Evolutionary conservation across 495 filamentous ascomycete genomes (phyloP), one percentile per base, ranked within the genome.

Genomic region (Astrothelium macrocarpum): DNA sequence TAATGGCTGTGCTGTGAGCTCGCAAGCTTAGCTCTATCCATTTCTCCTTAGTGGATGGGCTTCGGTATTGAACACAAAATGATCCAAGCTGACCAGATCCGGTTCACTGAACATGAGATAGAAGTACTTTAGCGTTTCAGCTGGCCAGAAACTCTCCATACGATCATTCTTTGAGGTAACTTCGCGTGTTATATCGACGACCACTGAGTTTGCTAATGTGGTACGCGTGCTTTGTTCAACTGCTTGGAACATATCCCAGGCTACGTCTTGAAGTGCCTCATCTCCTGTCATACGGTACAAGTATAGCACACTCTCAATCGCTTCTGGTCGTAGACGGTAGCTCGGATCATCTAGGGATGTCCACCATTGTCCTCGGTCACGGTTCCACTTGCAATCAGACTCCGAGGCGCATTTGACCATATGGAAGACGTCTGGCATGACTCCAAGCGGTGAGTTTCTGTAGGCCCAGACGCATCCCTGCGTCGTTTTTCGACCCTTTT

Each of bases 271-370:
- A 74, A 97, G 97, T 67, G 84, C 89, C 31, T 82, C 79, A 63
- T 97, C 91, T 31, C 90, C 91, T 20, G 94, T 99, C 71, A 99
- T 94, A 59, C 94, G 86, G 87, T 93, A 99, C 91, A 99, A 95
- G 76, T 97, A 94, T 73, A 97, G 91, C 59, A 99, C 78, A 62
- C 88, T 92, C 74, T 99, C 94, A 45, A 97, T 85, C 0, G 94
- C 96, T 75, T 99, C 94, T 10, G 94, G 94, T 31, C 95, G 84
- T 77, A 96, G 94, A 18, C 97, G 79, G 71, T 99, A 97, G 75
- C 97, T 94, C 2, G 77, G 74, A 75, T 99, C 94, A 28, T 82
- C 73, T 46, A 7, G 70, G 65, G 0, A 81, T 68, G 23, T 75
- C 1, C 23, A 60, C 32, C 32, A 45, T 32, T 20, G 36, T 45